Base-by-base conservation (phyloP, 2,329 filamentous ascomycete genomes). In the Cladosporium sp. region DNA sequence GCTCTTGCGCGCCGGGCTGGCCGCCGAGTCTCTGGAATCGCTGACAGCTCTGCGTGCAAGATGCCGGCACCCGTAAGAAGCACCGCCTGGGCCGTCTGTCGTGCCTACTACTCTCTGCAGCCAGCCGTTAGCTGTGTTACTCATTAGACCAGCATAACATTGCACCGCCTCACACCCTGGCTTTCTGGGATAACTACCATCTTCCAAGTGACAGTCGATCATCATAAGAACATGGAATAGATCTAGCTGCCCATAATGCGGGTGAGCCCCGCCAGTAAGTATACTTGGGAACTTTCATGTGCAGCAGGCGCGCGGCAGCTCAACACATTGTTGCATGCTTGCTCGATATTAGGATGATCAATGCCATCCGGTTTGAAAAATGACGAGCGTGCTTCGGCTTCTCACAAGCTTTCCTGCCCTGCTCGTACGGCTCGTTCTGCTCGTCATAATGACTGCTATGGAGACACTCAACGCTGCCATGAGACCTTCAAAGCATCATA, bases 21-120 rank as follows among this genome's bases (percentile, higher is more conserved):
- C 52, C 40, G 40, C 40, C 52, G 52, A 55, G 52, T 55, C 28
- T 55, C 36, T 55, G 40, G 40, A 12, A 47, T 55, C 19, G 19
- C 40, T 45, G 52, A 53, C 34, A 25, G 24, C 24, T 34, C 22
- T 45, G 22, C 25, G 25, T 22, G 39, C 37, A 19, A 45, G 39
- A 44, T 34, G 25, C 39, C 39, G 51, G 51, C n/a, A 45, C 37
- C 25, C 19, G 37, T 17, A 28, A 28, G 51, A 37, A 54, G 37
- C 51, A 54, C 51, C 17, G 51, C 51, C 39, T 45, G 37, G 51
- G 52, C 36, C 19, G 25, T 25, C n/a, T 32, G 52, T 24, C 17
- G 50, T 53, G 37, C 28, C 34, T 36, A 42, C 50, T 20, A n/a
- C 17, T 28, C 50, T 36, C 50, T 36, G 25, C 36, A 53, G 50